Base-by-base conservation (phyloP, 177 flowering plant species). In the Vitis hybrid region DNA sequence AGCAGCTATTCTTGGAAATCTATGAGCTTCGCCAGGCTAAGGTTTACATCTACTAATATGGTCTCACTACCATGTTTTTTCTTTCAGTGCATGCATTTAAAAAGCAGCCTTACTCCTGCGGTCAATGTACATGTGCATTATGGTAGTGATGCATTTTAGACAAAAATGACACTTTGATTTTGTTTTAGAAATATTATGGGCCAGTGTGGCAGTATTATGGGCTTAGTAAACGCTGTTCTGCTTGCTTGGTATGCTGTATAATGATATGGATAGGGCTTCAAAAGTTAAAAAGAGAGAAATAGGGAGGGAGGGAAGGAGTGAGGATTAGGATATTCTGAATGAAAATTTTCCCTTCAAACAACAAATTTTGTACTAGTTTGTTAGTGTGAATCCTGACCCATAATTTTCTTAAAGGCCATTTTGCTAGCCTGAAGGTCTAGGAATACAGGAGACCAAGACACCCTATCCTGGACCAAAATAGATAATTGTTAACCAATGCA, bases 21-120 rank as follows among this genome's bases (percentile, higher is more conserved):
- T 95, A 86, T 84, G 99, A 95, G 81, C 96, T 93, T 71, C 96
- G 99, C 27, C 97, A 89, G 81, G 97, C 97, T 56, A 94, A 93
- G 97, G 97, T 94, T 52, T 58, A 18, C 27, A 51, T 49, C 60
- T 50, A 32, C 9, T 48, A 32, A 9, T 56, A 10, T n/a, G 46
- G 46, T 67, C 15, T 49, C 6, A 10, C 9, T 14, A 59, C 60
- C 27, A 56, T 11, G n/a, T 40, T 60, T 18, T 62, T 19, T 67
- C 27, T 18, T 24, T 69, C 35, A n/a, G 4, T 46, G 18, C 58
- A 6, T 48, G 27, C 24, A 40, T 48, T 66, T 24, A 16, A 35
- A 27, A 55, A 19, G 61, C 6, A 35, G 50, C 62, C 54, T 35
- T 51, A 15, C 15, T 58, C 9, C 65, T 51, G 19, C 21, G 12